Evolutionary conservation across 208 protist genomes (phyloP).

Genomic region (Spongospora subterranea): DNA sequence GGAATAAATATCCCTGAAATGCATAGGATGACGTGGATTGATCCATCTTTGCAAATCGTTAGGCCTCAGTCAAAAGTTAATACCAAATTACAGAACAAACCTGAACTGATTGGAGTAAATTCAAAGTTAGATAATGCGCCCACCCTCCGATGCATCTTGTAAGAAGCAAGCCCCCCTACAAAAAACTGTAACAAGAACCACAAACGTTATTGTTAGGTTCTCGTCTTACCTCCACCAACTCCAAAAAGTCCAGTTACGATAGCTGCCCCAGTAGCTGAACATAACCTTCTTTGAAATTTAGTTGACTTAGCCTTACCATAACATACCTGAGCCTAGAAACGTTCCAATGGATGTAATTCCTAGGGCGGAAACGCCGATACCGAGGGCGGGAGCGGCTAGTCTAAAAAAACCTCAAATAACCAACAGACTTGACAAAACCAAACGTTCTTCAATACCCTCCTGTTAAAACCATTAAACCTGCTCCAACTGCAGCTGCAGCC

Average conservation of each 20-base stretch:
- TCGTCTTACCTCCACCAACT: not conserved
- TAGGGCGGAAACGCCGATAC: not conserved
- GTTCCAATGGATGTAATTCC: slow-evolving; percentile 20
- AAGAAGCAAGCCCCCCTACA: not conserved
- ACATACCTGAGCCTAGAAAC: slow-evolving; percentile 9
- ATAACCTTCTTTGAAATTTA: not conserved
- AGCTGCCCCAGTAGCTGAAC: slow-evolving; percentile 1
- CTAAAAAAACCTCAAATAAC: not conserved
- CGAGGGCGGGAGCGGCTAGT: not conserved
- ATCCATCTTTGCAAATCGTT: not conserved
- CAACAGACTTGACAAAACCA: not conserved
- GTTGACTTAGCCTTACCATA: not conserved
- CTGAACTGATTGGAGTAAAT: not conserved
- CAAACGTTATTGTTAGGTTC: not conserved
- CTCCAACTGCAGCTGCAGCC: slow-evolving; percentile 29
- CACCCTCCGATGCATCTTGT: slow-evolving; percentile 47
- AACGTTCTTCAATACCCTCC: not conserved
- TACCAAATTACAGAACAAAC: not conserved
- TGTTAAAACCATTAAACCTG: slow-evolving; percentile 32
- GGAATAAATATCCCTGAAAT: slow-evolving; percentile 9
- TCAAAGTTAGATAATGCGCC: slow-evolving; percentile 27
- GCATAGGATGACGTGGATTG: not conserved
- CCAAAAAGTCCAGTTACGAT: slow-evolving; percentile 44
- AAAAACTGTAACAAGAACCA: not conserved
- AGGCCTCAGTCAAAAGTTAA: not conserved